Evolutionary conservation across 2,329 filamentous ascomycete species (phyloP), one percentile per base, ranked within the genome.

Genomic region (Trichoderma sp.): DNA sequence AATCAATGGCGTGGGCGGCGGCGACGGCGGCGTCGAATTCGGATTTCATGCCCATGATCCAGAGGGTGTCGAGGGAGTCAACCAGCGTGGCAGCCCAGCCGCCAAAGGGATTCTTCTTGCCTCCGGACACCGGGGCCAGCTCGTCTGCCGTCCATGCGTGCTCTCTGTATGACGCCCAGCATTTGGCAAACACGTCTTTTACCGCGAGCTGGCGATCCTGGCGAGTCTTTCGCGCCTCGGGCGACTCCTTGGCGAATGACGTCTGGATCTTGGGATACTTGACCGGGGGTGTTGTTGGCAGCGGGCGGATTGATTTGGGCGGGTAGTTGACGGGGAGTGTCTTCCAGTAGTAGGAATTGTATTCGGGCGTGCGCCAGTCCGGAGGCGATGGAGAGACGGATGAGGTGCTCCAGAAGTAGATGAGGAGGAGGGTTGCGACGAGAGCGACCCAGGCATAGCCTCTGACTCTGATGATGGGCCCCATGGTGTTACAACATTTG

Each of bases 1-100:
- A 88, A 70, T 86, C 82, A 52, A 88, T 80, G 19, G 76, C 74
- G 27, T 76, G 76, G 2, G 84, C 80, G 2, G 83, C 85, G 19
- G 78, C 76, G 2, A 84, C 82, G 5, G 87, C 86, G 22, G 82
- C 75, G 59, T 83, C 77, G 70, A 90, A 89, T 35, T 90, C 87
- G 1, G 83, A 78, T 35, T 81, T 76, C 50, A 89, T 75, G 7
- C 77, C 86, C 86, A 89, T 88, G 54, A 90, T 89, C 80, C 83
- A 85, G 2, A 90, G 81, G 0, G 87, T 88, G 69, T 89, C 87
- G 60, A 90, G 79, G 0, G 83, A 78, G 72, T 90, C 88, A 27
- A 90, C 83, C 59, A 89, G 75, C 0, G 87, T 88, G 3, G 86
- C 87, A 0, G 81, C 86, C 82, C 85, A 87, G 27, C 83, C 83